A percentile compares a stretch with the other conserved stretches of the same genome.
phyloP scores from a whole-genome alignment of 768 basidiomycete genomes.

The Mycena polygramma region DNA sequence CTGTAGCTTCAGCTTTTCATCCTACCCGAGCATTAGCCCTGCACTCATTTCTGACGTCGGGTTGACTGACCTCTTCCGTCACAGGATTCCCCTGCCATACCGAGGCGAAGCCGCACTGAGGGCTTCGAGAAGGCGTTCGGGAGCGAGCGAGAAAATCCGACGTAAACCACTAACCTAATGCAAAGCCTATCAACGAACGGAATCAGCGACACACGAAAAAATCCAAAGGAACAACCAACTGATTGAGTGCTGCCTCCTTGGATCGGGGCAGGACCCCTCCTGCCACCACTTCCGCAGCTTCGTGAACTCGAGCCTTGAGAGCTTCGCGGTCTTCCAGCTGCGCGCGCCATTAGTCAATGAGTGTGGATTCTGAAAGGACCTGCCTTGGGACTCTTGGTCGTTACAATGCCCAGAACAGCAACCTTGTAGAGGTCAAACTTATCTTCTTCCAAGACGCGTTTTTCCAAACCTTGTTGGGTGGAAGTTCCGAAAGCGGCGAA shows the following conservation, averaged over 20 bases:
- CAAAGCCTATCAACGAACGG: slow-evolving; percentile 54
- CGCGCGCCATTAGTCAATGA: not conserved
- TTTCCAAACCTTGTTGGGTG: slow-evolving; percentile 50
- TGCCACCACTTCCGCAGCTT: slow-evolving; percentile 65
- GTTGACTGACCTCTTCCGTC: slow-evolving; percentile 57
- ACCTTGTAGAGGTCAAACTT: slow-evolving; percentile 28
- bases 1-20: slow-evolving; percentile 62
- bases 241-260: slow-evolving; percentile 64
- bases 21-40: slow-evolving; percentile 47
- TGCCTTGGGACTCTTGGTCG: slow-evolving; percentile 62
- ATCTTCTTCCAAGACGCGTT: no score
- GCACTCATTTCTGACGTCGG: slow-evolving; percentile 5
- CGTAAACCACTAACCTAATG: slow-evolving; percentile 44
- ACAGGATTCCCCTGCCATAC: slow-evolving; percentile 71
- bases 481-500: slow-evolving; percentile 65
- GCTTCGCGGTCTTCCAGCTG: slow-evolving; percentile 66
- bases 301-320: slow-evolving; percentile 63
- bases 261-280: slow-evolving; percentile 58
- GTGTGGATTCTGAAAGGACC: slow-evolving; percentile 1
- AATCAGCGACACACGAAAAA: slow-evolving; percentile 17
- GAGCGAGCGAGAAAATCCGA: slow-evolving; percentile 10
- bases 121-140: slow-evolving; percentile 44
- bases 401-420: slow-evolving; percentile 63
- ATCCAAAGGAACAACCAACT: slow-evolving; percentile 50
- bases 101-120: slow-evolving; percentile 76